Evolutionary conservation across 345 rosid genomes (phyloP).

Genomic region (Eucalyptus brandiana): DNA sequence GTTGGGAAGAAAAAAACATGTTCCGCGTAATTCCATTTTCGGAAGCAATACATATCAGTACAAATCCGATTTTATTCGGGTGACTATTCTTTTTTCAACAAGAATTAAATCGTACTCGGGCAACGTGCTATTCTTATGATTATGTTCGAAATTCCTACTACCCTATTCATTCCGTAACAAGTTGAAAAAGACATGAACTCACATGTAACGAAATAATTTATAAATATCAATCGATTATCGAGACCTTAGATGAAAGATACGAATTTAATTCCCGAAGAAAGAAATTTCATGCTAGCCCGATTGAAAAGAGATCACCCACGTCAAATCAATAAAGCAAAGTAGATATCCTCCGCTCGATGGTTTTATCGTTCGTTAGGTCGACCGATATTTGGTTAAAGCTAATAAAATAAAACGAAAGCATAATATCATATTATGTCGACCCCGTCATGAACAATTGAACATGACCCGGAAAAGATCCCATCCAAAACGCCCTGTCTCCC

Average conservation of each 20-base stretch:
- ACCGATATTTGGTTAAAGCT: neutral
- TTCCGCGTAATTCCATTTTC: neutral
- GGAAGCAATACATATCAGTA: neutral
- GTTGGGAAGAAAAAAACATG: neutral
- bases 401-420: neutral
- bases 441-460: neutral
- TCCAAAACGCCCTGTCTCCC: neutral
- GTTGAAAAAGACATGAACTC: neutral
- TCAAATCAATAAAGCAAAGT: neutral
- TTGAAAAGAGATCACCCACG: neutral
- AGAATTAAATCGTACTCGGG: neutral
- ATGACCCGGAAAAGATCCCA: neutral
- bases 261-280: neutral
- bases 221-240: neutral
- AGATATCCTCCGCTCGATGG: neutral
- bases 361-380: neutral
- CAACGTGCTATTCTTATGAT: neutral
- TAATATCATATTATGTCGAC: neutral
- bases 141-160: neutral
- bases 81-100: neutral
- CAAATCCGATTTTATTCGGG: neutral
- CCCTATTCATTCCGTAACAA: too few species aligned
- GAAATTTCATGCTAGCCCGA: neutral
- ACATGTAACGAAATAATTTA: neutral
- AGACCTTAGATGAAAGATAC: neutral